phyloP scores from a whole-genome alignment of 108 stramenopile genomes.

The Aurantiochytrium sp. region DNA sequence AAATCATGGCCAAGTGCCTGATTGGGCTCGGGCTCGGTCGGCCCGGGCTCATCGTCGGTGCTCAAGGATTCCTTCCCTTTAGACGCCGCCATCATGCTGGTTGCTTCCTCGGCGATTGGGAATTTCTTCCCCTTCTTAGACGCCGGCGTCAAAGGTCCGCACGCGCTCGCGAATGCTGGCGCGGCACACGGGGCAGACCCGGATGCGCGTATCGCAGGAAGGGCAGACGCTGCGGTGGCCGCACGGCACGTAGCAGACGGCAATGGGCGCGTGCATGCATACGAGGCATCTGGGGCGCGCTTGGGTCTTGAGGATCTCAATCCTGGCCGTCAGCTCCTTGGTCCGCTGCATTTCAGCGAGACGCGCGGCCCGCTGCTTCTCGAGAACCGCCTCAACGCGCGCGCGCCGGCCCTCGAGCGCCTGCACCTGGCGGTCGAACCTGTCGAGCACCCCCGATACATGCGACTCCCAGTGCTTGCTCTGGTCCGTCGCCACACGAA shows the following conservation, averaged over 20 bases:
- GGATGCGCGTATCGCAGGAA: not conserved
- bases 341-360: not conserved
- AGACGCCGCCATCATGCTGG: no score
- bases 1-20: no score
- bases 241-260: constrained; percentile 12
- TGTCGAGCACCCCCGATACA: not conserved
- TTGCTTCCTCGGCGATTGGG: no score
- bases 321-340: not conserved
- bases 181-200: not conserved
- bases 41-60: no score
- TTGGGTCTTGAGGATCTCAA: not conserved
- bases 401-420: not conserved
- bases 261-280: not conserved
- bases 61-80: no score
- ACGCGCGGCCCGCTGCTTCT: not conserved
- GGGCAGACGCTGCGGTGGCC: constrained; percentile 5
- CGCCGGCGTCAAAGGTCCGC: constrained; percentile 15
- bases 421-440: not conserved
- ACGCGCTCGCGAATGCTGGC: not conserved
- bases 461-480: not conserved
- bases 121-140: not conserved
- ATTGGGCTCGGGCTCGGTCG: no score
- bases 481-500: not conserved
- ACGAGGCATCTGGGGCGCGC: not conserved
- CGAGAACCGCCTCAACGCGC: not conserved